A percentile compares a stretch with the other conserved stretches of the same genome.
Evolutionary conservation across 139 green algal genomes (phyloP).

Genomic region (Chlamydomonas schloesseri): DNA sequence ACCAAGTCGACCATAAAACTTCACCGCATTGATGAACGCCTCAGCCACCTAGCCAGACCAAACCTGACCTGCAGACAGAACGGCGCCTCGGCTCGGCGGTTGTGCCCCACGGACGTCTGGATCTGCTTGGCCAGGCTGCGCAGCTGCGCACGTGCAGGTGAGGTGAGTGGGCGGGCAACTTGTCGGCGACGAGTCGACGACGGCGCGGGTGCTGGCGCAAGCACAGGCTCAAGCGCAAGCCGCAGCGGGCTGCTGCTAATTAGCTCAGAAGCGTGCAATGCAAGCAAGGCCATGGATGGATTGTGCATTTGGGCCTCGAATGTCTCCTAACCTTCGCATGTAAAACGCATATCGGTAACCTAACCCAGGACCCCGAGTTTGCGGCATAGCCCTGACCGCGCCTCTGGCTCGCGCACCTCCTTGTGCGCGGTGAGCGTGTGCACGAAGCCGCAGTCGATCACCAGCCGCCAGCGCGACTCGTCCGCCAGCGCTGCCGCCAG

Average conservation of each 20-base stretch:
- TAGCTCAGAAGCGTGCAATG: no score
- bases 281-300: no score
- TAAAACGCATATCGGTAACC: no score
- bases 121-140: constrained; percentile 57
- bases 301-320: no score
- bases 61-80: constrained; percentile 5
- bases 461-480: neutral
- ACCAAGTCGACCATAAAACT: neutral
- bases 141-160: neutral
- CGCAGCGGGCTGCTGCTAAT: no score
- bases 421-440: neutral
- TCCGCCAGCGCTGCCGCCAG: constrained; percentile 8
- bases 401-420: no score
- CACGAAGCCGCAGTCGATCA: constrained; percentile 29
- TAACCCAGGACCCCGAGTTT: no score
- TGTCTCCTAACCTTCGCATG: no score
- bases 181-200: neutral
- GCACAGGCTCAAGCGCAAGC: no score
- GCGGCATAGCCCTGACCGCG: no score
- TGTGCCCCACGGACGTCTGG: constrained; percentile 37
- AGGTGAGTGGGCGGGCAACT: neutral
- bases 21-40: no score
- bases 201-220: neutral
- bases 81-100: constrained; percentile 23
- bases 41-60: neutral